Percentiles rank a stretch among this genome's conserved stretches.
phyloP scores from a whole-genome alignment of 768 basidiomycete genomes.

The Exidia glandulosa region DNA sequence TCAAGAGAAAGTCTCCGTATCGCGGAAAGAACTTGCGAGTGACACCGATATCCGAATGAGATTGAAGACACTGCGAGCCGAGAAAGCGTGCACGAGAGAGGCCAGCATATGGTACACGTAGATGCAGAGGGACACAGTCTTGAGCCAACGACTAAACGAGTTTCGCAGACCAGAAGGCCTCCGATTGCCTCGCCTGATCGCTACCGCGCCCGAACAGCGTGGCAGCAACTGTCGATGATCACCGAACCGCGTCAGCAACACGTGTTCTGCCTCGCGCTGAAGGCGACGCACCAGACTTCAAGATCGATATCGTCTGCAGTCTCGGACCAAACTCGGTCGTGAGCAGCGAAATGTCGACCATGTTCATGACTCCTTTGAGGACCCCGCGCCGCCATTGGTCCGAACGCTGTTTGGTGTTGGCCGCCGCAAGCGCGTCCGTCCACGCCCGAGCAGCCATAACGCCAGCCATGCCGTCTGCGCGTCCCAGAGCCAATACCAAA shows the following conservation, averaged over 20 bases:
- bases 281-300: constrained; percentile 35
- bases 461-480: constrained; percentile 45
- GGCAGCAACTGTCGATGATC: constrained; percentile 27
- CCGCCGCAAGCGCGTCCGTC: constrained; percentile 36
- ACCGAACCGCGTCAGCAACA: background rate
- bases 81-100: too few species aligned
- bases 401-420: constrained; percentile 24
- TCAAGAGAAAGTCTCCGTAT: too few species aligned
- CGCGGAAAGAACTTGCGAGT: too few species aligned
- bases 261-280: constrained; percentile 2
- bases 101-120: too few species aligned
- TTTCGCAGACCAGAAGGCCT: constrained; percentile 29
- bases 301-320: constrained; percentile 41
- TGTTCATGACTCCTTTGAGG: constrained; percentile 32
- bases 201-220: constrained; percentile 36
- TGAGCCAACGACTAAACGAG: background rate
- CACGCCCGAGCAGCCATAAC: constrained; percentile 47
- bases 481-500: constrained; percentile 43
- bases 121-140: too few species aligned
- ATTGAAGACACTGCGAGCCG: too few species aligned
- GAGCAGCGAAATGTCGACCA: constrained; percentile 38
- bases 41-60: too few species aligned
- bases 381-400: constrained; percentile 6
- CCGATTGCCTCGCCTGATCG: constrained; percentile 38
- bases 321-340: constrained; percentile 43